phyloP scores from a whole-genome alignment of 768 basidiomycete species.

The Psilocybe tampanensis region DNA sequence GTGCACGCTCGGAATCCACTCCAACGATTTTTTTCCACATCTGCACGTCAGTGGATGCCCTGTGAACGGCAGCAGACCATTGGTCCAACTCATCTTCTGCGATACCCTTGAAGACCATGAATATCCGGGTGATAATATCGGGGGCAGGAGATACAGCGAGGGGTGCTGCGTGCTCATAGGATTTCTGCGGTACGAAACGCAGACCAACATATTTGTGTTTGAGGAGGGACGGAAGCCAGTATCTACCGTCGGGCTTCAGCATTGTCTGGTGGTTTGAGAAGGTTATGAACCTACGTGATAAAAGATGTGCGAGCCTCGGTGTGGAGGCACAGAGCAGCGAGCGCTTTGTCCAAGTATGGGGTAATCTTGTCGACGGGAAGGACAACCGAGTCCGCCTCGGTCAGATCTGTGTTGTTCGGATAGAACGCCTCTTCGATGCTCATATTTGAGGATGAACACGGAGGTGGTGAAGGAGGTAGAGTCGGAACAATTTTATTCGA shows the following conservation, averaged over 20 bases:
- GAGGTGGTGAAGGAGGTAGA: background rate
- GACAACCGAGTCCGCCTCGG: slow-evolving; percentile 6
- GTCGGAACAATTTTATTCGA: too few relatives aligned
- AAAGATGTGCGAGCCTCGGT: slow-evolving; percentile 37
- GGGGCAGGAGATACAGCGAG: slow-evolving; percentile 41
- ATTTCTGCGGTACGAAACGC: slow-evolving; percentile 45
- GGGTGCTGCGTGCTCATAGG: slow-evolving; percentile 41
- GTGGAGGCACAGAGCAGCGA: slow-evolving; percentile 37
- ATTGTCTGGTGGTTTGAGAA: background rate
- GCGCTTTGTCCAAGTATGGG: slow-evolving; percentile 36
- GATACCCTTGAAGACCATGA: slow-evolving; percentile 50
- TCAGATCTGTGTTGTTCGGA: background rate
- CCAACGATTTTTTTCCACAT: slow-evolving; percentile 38
- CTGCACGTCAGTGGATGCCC: slow-evolving; percentile 22
- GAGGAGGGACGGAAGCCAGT: slow-evolving; percentile 46
- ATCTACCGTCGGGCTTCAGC: slow-evolving; percentile 20
- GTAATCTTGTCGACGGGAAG: slow-evolving; percentile 29
- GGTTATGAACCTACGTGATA: slow-evolving; percentile 35
- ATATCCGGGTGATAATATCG: slow-evolving; percentile 45
- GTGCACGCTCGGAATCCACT: slow-evolving; percentile 25
- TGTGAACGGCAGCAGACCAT: slow-evolving; percentile 28
- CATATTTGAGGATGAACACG: background rate
- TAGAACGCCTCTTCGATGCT: background rate
- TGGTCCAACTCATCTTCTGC: slow-evolving; percentile 14
- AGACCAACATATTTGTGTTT: slow-evolving; percentile 43